Percentiles rank a stretch among this genome's conserved stretches.
phyloP scores from a whole-genome alignment of 108 stramenopile species.

The Schizochytrium sp. region DNA sequence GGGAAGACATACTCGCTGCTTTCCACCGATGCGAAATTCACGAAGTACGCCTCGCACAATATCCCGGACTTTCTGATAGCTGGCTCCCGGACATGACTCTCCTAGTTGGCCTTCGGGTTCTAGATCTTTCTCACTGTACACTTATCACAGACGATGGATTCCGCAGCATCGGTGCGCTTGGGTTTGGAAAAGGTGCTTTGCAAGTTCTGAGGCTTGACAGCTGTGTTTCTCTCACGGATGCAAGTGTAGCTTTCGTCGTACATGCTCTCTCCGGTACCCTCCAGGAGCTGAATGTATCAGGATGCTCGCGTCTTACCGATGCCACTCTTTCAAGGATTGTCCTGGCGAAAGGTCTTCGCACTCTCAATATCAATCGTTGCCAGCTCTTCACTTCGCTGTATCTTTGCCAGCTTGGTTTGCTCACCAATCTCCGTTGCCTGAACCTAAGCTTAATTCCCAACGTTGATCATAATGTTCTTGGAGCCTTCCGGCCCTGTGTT shows the following conservation, averaged over 20 bases:
- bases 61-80: neutral
- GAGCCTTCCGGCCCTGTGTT: neutral
- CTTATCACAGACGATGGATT: slow-evolving; percentile 41
- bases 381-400: slow-evolving; percentile 37
- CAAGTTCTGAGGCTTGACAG: neutral
- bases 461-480: slow-evolving; percentile 26
- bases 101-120: neutral
- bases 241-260: slow-evolving; percentile 52
- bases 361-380: slow-evolving; percentile 33
- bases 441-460: slow-evolving; percentile 11
- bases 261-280: neutral
- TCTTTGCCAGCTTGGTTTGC: slow-evolving; percentile 29
- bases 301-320: slow-evolving; percentile 42
- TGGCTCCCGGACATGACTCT: slow-evolving; percentile 46
- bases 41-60: neutral
- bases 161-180: slow-evolving; percentile 9
- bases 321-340: slow-evolving; percentile 7
- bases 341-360: neutral
- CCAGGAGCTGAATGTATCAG: slow-evolving; percentile 19
- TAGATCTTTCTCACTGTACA: slow-evolving; percentile 48
- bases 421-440: slow-evolving; percentile 34
- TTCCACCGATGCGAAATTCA: slow-evolving; percentile 31
- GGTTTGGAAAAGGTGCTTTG: neutral
- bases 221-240: slow-evolving; percentile 22
- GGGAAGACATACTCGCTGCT: slow-evolving; percentile 51